Base-by-base conservation (phyloP, 2,329 filamentous ascomycete genomes). In the Fusarium papillatum region DNA sequence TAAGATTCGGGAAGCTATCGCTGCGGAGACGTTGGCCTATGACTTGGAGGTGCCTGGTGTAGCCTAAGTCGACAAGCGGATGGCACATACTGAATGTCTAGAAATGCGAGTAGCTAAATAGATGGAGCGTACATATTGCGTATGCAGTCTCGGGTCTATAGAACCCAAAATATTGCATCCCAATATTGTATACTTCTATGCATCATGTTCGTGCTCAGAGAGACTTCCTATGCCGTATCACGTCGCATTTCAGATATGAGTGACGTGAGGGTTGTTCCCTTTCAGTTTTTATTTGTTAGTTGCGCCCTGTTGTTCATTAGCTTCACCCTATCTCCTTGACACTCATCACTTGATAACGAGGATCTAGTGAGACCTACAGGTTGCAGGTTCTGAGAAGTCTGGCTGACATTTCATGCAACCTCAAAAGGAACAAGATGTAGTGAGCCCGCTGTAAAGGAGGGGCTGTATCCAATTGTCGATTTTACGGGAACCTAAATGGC, bases 101-200 rank as follows among this genome's bases (percentile, higher is more conserved):
- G 24, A 50, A 29, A 19, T 6, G 1, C 16, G 16, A 26, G 16
- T 50, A 26, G 24, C 4, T 26, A 24, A 50, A 29, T 19, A 7
- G 6, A 29, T 6, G 7, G 16, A 29, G 16, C 4, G 8, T 16
- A 17, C 10, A 29, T 7, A 0, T 11, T 10, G 8, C 3, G 0
- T 17, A 50, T 10, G 9, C 8, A 50, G 24, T 26, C 46, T 29
- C 8, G 16, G 9, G 16, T 26, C 16, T 19, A 26, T 6, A 26
- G 9, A 17, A 24, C 14, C 16, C 2, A 19, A 19, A 26, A 29
- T 10, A 10, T 26, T 26, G 16, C 5, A 50, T 11, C 46, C 9
- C 9, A 7, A 26, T 11, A 6, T 9, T 26, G 16, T 11, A 6
- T 19, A 17, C 9, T 50, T 50, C 24, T 17, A 22, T 46, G 13